Percentiles rank a stretch among this genome's conserved stretches.
Evolutionary conservation across 495 filamentous ascomycete genomes (phyloP).

Genomic region (Neurospora sp.): DNA sequence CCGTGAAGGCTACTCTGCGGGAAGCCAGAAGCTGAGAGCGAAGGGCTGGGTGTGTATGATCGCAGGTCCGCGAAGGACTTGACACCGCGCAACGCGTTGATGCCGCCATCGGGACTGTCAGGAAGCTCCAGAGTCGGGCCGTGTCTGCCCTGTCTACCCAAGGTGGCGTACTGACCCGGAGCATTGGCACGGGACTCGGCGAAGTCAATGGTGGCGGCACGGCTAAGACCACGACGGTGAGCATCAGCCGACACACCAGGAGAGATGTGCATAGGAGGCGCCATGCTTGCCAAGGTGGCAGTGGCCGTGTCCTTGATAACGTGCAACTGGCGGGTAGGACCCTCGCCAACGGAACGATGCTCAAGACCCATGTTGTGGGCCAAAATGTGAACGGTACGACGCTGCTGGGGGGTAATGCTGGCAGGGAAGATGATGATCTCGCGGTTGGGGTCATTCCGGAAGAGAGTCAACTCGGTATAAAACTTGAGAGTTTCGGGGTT

Average conservation of each 20-base stretch:
- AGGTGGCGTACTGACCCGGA: constrained; percentile 56
- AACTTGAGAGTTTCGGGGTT: constrained; percentile 78
- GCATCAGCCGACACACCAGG: constrained; percentile 60
- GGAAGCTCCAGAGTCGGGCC: constrained; percentile 71
- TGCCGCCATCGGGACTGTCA: constrained; percentile 59
- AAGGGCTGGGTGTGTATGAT: constrained; percentile 90
- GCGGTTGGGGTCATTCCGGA: constrained; percentile 66
- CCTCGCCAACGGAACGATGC: constrained; percentile 79
- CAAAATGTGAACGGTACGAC: constrained; percentile 83
- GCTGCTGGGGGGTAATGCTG: constrained; percentile 68
- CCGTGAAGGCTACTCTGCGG: constrained; percentile 33
- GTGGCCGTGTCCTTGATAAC: constrained; percentile 58
- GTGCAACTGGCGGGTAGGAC: constrained; percentile 77
- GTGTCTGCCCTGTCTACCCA: constrained; percentile 58
- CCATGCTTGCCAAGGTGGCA: constrained; percentile 11
- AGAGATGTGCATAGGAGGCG: constrained; percentile 40
- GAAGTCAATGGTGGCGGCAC: constrained; percentile 97
- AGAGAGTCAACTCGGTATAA: constrained; percentile 80
- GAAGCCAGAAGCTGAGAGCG: constrained; percentile 59
- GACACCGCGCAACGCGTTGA: constrained; percentile 62
- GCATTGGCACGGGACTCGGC: constrained; percentile 72
- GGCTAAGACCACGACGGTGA: constrained; percentile 71
- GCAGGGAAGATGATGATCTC: constrained; percentile 78
- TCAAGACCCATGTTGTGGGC: constrained; percentile 90
- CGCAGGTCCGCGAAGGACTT: constrained; percentile 96